Evolutionary conservation across 495 filamentous ascomycete species (phyloP), one percentile per base, ranked within the genome.

Genomic region (Sporormia fimetaria): DNA sequence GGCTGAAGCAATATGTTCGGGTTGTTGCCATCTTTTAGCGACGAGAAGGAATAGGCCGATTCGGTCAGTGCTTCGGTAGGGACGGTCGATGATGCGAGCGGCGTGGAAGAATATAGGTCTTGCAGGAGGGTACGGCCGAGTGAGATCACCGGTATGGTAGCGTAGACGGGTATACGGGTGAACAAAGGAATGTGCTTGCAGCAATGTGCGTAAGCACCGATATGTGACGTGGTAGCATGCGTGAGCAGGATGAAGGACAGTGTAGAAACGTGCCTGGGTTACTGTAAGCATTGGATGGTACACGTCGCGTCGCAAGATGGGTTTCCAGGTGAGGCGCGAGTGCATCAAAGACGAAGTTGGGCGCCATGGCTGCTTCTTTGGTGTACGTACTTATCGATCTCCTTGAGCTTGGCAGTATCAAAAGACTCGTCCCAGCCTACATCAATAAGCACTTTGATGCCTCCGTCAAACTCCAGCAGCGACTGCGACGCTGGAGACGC

Each of bases 361-460:
- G n/a, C n/a, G n/a, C n/a, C n/a, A n/a, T n/a, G n/a, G n/a, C n/a
- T n/a, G n/a, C n/a, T n/a, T n/a, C n/a, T n/a, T n/a, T n/a, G n/a
- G n/a, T n/a, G n/a, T 16, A 26, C 76, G 55, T 69, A 92, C 84
- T 83, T 87, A 63, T 95, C 90, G 41, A 99, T 67, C 62, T 84
- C 82, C 49, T 74, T 76, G 22, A 98, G 69, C 65, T 85, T 79
- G 40, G 69, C 69, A 12, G 74, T 71, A 55, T 92, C 81, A 55
- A 99, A 95, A 12, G 71, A 67, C 57, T 87, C 82, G 56, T 96
- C 87, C 90, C 90, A 99, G 41, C 90, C 90, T 23, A 94, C 84
- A 57, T 94, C 88, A 10, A 96, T 73, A 11, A 96, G 69, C 18
- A 96, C 78, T 60, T 96, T 96, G 60, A 96, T 80, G 23, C 88